These are phyloP conservation scores for Trichoderma arundinaceum DNA, from an alignment of 2,329 filamentous ascomycete species.

Conservation along the genomic window DNA sequence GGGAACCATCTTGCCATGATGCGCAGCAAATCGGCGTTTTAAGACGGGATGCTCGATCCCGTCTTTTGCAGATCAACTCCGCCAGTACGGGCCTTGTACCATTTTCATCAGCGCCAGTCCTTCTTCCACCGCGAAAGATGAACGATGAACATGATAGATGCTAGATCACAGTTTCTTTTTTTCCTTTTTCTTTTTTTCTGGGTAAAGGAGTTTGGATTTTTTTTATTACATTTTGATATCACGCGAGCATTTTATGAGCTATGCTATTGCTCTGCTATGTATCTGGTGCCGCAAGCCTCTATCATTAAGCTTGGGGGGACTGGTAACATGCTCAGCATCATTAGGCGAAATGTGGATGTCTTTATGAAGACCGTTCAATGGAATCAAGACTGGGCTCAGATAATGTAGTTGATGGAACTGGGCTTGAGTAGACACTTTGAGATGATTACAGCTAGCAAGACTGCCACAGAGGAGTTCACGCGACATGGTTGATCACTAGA, in stretches of 20 bases:
- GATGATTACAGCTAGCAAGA: conserved; percentile 3
- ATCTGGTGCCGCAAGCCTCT: conserved; percentile 10
- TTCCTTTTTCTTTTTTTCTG: not conserved
- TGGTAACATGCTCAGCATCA: not conserved
- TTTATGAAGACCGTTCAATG: not conserved
- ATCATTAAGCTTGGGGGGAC: not conserved
- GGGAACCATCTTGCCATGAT: not conserved
- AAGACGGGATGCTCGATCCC: not conserved
- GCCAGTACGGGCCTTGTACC: not conserved
- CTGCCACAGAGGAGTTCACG: not conserved
- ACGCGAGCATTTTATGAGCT: conserved; percentile 5
- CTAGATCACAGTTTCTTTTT: not conserved
- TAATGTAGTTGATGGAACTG: conserved; percentile 11
- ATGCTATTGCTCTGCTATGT: conserved; percentile 2
- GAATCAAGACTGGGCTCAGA: not conserved
- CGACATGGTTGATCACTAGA: conserved; percentile 8
- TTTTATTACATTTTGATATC: not conserved
- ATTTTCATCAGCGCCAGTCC: conserved; percentile 14
- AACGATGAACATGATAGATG: conserved; percentile 16
- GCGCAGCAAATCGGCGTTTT: not conserved
- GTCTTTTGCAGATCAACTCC: not conserved
- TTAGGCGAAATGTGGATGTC: not conserved
- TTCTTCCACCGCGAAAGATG: conserved; percentile 3
- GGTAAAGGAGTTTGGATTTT: not conserved
- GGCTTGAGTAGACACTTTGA: not conserved